Base-by-base conservation (phyloP, 495 filamentous ascomycete genomes). In the Penicillium alfredii region DNA sequence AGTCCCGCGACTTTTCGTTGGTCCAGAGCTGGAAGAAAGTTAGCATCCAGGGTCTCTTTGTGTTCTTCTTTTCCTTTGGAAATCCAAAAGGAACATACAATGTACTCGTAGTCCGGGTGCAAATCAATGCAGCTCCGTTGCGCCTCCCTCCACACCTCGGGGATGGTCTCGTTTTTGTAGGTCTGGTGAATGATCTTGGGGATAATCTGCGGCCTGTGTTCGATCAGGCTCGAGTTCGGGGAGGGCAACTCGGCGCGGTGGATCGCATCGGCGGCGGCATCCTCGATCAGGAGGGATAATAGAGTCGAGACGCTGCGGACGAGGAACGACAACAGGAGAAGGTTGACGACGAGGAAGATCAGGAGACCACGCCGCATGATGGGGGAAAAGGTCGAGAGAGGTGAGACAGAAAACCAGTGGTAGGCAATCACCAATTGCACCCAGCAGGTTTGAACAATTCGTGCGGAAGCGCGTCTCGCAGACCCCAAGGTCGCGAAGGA, bases 161-260 rank as follows among this genome's bases (percentile, higher is more conserved):
- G 88, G 32, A 94, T 82, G 7, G 72, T 75, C 33, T 82, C 74
- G 54, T 88, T 87, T 42, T 78, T 76, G 57, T 85, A 94, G 18
- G 88, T 88, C 55, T 94, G 86, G 56, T 94, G 87, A 37, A 94
- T 86, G 42, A 93, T 90, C 67, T 88, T 90, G 22, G 87, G 87
- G 33, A 93, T 88, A 33, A 86, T 61, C 45, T 80, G 76, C 7
- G 76, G 73, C 22, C 74, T 69, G 31, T 65, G 60, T 45, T 76
- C 72, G 32, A 80, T 71, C 56, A 78, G 37, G 16, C 71, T 72
- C 0, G 77, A 80, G 42, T 77, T 77, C 1, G 78, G 80, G 12
- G 77, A 73, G 1, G 77, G 80, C 29, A 84, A 69, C 33, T 84
- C 80, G 7, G 77, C 62, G 11, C 66, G 64, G 51, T 72, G 74